Evolutionary conservation across 345 rosid genomes (phyloP), one percentile per base, ranked within the genome.

Genomic region (Ceriops decandra): DNA sequence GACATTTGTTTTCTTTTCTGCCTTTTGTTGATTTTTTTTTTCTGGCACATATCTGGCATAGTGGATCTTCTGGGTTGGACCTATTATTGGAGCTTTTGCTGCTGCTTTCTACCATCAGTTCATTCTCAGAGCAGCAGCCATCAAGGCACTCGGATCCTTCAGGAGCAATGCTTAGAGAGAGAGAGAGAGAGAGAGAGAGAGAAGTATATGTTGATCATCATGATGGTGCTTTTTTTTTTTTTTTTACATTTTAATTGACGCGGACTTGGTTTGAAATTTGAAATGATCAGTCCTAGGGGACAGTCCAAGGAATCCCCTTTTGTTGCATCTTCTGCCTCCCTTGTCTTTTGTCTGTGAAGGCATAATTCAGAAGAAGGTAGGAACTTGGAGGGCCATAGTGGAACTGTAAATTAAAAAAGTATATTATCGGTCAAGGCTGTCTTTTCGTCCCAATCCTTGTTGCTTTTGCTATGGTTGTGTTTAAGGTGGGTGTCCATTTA

Each of bases 1-100:
- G 1, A 42, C 49, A 42, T 42, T 13, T 42, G 4, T 42, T 42
- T 42, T 42, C 49, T 42, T 42, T 42, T 42, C 49, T 42, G 5
- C 17, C 17, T 42, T 42, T 42, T 42, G 47, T 42, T 42, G 47
- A 42, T 42, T 11, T 6, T 10, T 2, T 11, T 11, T 11, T 10
- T 11, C 15, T 13, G 57, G 58, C 1, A 17, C 27, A 26, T 31
- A 19, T 31, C 2, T 74, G 56, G 35, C 33, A 16, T 87, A 92
- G 93, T 90, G 98, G 98, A 88, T 92, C 4, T 92, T 92, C 83
- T 90, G 98, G 98, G 98, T 92, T 57, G 98, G 96, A 64, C 98
- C 98, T 5, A 86, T 92, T 72, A 62, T 90, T 52, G 98, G 98
- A 73, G 98, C 98, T 46, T 83, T 81, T 4, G 61, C 76, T 30